Evolutionary conservation across 2,329 filamentous ascomycete genomes (phyloP).

Genomic region (Fusarium sp.): DNA sequence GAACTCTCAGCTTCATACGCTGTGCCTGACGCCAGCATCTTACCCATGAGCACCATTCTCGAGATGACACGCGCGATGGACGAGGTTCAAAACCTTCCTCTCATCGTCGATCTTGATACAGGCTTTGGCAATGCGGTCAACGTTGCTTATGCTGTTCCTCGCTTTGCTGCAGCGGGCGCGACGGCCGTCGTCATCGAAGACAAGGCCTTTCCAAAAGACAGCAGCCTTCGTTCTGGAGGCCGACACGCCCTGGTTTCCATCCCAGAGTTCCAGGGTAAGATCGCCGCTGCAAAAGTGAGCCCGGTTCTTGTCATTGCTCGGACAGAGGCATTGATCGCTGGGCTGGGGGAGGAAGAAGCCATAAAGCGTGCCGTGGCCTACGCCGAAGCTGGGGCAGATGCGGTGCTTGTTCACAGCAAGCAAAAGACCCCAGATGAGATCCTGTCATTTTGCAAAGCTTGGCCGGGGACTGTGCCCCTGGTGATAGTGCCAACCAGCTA

Average conservation of each 20-base stretch:
- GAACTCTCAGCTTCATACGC: constrained; percentile 29
- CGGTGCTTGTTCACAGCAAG: not conserved
- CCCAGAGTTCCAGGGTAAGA: not conserved
- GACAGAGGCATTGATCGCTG: not conserved
- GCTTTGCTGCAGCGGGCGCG: not conserved
- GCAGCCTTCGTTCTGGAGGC: not conserved
- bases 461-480: not conserved
- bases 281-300: not conserved
- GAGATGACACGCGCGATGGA: not conserved
- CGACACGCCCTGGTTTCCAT: not conserved
- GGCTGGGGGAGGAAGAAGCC: not conserved
- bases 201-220: not conserved
- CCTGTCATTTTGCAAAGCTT: not conserved
- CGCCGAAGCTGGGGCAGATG: not conserved
- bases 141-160: not conserved
- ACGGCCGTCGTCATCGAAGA: not conserved
- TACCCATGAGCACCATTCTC: not conserved
- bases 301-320: not conserved
- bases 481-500: not conserved
- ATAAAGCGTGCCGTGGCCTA: not conserved
- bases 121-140: not conserved
- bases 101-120: not conserved
- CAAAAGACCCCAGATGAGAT: not conserved
- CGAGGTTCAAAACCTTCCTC: not conserved
- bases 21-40: constrained; percentile 22